Evolutionary conservation across 108 stramenopile genomes (phyloP), one percentile per base, ranked within the genome.

Genomic region (Cyclotella choctawhatcheeana): DNA sequence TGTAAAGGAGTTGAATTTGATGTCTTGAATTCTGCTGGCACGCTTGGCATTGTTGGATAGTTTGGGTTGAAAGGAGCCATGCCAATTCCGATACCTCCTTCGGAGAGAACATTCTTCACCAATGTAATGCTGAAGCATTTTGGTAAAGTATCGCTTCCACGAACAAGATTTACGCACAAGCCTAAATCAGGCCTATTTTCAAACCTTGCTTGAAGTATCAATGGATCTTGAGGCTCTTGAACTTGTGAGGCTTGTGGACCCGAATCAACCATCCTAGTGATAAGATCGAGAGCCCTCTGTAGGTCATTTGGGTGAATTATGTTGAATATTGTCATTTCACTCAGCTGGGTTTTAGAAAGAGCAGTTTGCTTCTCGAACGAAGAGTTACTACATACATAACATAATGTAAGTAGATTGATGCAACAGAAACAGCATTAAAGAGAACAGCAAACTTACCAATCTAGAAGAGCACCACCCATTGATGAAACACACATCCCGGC

Each of bases 391-490:
- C 27, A 44, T 7, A 34, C 5, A 62, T 17, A 8, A 17, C 5
- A 21, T 5, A 51, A 51, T 51, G 17, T 17, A 17, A 51, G 20
- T 21, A 51, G 8, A 40, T 40, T 40, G 12, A 40, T 40, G 12
- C 37, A n/a, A n/a, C 37, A 10, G 37, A 40, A 14, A 45, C 1
- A 20, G n/a, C 44, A n/a, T 32, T 2, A 26, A 69, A 18, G 18
- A 29, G 26, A 56, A 47, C 14, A 37, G 7, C 43, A 44, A 26
- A 67, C 68, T 69, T 50, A 69, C 68, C 56, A 64, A 29, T 81
- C 79, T 25, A 81, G 21, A 63, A 81, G 74, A 21, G 67, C 44
- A 13, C 79, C 79, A 24, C 79, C 79, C 79, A 81, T 81, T 12
- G 79, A 69, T 2, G 79, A 73, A 6, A 81, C 63, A 31, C 55